Evolutionary conservation across 163 green algal species (phyloP).

Genomic region (Coccomyxa subellipsoidea): DNA sequence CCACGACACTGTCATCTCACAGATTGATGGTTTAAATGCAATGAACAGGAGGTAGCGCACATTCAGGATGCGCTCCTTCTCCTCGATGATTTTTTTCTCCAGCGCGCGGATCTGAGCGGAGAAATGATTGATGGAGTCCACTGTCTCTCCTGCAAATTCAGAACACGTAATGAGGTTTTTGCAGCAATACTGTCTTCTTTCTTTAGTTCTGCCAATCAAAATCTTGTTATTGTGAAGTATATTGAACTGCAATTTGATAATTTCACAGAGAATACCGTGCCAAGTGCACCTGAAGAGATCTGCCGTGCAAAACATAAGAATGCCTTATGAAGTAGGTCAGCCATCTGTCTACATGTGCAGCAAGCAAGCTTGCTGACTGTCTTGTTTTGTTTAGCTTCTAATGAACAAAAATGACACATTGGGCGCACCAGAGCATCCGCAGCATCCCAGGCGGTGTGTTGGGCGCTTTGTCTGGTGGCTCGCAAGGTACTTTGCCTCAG

Average conservation of each 20-base stretch:
- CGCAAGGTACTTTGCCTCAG: slow-evolving; percentile 15
- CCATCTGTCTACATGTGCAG: too few relatives aligned
- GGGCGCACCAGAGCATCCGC: slow-evolving; percentile 19
- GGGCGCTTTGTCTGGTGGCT: slow-evolving; percentile 7
- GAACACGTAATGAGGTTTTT: not conserved
- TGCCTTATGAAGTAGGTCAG: too few relatives aligned
- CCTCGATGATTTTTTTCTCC: slow-evolving; percentile 20
- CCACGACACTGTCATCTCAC: too few relatives aligned
- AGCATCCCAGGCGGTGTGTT: slow-evolving; percentile 13
- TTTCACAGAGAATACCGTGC: too few relatives aligned
- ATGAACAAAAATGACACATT: not conserved
- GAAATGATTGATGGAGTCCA: slow-evolving; percentile 34
- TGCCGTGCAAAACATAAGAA: too few relatives aligned
- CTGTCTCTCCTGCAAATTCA: slow-evolving; percentile 5
- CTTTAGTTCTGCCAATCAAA: too few relatives aligned
- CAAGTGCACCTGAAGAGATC: too few relatives aligned
- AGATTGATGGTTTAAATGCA: not conserved
- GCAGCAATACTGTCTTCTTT: too few relatives aligned
- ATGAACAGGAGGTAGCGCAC: not conserved
- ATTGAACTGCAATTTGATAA: too few relatives aligned
- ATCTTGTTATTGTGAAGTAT: too few relatives aligned
- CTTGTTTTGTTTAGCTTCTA: not conserved
- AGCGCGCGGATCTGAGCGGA: slow-evolving; percentile 20
- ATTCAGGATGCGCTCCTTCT: slow-evolving; percentile 12
- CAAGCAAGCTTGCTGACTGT: too few relatives aligned